These are phyloP conservation scores for Solanum stenotomum DNA, from an alignment of 257 asterid genomes.

Conservation along the genomic window DNA sequence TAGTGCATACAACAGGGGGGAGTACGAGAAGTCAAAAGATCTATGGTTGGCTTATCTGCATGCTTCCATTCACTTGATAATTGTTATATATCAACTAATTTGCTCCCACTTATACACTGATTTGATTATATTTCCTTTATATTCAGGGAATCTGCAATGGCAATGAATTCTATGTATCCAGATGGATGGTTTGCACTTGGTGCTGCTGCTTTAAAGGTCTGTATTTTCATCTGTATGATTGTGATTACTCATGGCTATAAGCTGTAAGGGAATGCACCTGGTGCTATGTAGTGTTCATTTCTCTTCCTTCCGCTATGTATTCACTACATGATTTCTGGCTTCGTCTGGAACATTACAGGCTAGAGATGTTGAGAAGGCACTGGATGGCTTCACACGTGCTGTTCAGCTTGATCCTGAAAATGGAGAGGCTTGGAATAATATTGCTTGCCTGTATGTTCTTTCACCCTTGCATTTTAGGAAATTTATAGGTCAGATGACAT, in stretches of 20 bases:
- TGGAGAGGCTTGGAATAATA: conserved; percentile 97
- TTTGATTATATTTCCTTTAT: background rate
- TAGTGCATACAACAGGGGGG: conserved; percentile 79
- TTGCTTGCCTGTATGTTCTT: conserved; percentile 53
- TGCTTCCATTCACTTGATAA: background rate
- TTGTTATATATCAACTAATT: background rate
- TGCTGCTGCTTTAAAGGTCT: conserved; percentile 73
- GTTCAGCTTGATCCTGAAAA: conserved; percentile 95
- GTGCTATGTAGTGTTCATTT: background rate
- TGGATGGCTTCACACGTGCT: conserved; percentile 82
- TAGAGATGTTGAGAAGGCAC: conserved; percentile 68
- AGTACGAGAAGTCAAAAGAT: conserved; percentile 59
- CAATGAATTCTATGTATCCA: conserved; percentile 70
- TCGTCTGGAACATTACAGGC: conserved; percentile 9
- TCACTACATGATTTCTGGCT: background rate
- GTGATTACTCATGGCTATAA: background rate
- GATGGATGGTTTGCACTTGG: conserved; percentile 99
- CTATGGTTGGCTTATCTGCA: conserved; percentile 28
- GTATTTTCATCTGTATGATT: background rate
- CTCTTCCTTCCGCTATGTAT: background rate
- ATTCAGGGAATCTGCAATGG: conserved; percentile 74
- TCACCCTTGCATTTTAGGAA: background rate
- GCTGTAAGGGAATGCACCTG: background rate
- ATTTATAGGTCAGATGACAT: background rate
- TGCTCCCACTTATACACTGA: background rate